Percentiles rank a stretch among this genome's conserved stretches.
Conservation (phyloP, 345 rosid species). For the Moringa oleifera region DNA sequence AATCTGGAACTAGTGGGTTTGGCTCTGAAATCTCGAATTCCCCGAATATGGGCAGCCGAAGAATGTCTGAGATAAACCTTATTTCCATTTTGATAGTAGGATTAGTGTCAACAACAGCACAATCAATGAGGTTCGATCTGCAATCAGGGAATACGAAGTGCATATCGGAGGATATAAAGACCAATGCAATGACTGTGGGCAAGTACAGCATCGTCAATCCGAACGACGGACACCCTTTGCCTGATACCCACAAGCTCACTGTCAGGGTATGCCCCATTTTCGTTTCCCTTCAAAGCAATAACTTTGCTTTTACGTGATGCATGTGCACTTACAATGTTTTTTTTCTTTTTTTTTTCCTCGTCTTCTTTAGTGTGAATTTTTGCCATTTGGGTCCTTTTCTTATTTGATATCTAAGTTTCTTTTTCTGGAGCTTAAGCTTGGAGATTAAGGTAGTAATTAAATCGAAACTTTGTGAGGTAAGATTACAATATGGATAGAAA, state of each 20-base stretch:
- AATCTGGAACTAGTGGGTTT: no score
- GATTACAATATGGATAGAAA: no score
- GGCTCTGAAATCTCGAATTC: no score
- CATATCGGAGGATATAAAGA: constrained; percentile 76
- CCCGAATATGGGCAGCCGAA: no score
- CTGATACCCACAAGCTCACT: constrained; percentile 49
- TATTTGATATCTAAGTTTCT: not conserved
- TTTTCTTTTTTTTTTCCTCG: no score
- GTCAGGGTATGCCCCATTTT: constrained; percentile 39
- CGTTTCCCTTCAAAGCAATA: not conserved
- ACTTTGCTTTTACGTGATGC: not conserved
- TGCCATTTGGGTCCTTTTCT: no score
- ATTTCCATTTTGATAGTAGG: constrained; percentile 16
- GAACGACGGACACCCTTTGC: constrained; percentile 44
- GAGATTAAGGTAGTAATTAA: not conserved
- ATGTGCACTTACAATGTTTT: no score
- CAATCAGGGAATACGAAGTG: constrained; percentile 59
- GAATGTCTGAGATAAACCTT: constrained; percentile 21
- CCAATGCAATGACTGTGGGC: constrained; percentile 57
- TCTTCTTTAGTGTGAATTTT: not conserved
- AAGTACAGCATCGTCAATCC: constrained; percentile 55
- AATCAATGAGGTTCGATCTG: constrained; percentile 60
- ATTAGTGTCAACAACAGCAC: constrained; percentile 23
- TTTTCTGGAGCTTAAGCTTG: not conserved
- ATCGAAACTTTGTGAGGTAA: no score